Base-by-base conservation (phyloP, 2,329 filamentous ascomycete genomes). In the Trichoderma semiorbis region DNA sequence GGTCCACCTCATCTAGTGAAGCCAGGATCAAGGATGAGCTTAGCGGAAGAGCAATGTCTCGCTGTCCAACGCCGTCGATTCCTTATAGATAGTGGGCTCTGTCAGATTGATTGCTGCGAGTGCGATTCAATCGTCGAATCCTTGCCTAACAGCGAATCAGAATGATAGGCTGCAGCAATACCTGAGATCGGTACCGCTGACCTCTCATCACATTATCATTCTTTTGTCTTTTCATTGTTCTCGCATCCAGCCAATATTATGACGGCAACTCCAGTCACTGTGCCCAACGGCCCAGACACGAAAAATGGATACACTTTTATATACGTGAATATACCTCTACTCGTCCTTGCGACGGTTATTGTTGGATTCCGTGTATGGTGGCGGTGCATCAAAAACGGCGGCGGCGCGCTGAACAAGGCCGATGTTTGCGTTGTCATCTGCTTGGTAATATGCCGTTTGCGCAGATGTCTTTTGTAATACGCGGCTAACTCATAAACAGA, bases 341-440 rank as follows among this genome's bases (percentile, higher is more conserved):
- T 69, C 30, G 39, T 36, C 28, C 12, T 36, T 34, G 36, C 66
- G 12, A 28, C 43, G 47, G 3, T 7, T 12, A 36, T 69, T 14
- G 66, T 69, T 61, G 39, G 39, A 7, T 69, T 69, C 36, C 66
- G 66, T 53, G 57, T 69, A n/a, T 69, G 66, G 66, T 69, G 66
- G 66, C 36, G 66, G 18, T 69, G 55, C 30, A 53, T 69, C 10
- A 69, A 69, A 18, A 50, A 53, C n/a, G 57, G 66, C 16, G 39
- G 43, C 12, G 14, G 57, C 57, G 21, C 53, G 10, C 26, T 69
- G 21, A 69, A 69, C 57, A 69, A 58, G 36, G 66, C 66, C 14
- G 66, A 69, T 60, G n/a, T 69, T 28, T 69, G 66, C 39, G 66
- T 69, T 62, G 57, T 61, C n/a, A 61, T 60, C 16, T 61, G 66